phyloP scores from a whole-genome alignment of 176 grass and related monocot genomes.

The Rhynchospora pubera region DNA sequence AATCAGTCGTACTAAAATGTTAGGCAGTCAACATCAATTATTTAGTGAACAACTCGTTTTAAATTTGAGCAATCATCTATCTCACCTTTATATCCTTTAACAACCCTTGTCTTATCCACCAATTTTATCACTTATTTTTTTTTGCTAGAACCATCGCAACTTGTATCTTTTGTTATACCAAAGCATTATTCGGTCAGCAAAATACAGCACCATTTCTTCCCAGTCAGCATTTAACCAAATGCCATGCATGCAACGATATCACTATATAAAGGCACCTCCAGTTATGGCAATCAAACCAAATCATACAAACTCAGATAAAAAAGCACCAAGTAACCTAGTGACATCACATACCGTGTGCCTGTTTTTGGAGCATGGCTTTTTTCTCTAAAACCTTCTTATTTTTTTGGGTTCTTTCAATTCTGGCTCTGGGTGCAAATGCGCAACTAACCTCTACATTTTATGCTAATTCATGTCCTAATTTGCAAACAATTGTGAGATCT shows the following conservation, averaged over 20 bases:
- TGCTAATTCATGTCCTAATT: conserved; percentile 37
- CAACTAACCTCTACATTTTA: conserved; percentile 66
- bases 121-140: not conserved
- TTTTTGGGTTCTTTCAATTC: conserved; percentile 17
- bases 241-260: not conserved
- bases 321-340: not conserved
- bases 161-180: conserved; percentile 7
- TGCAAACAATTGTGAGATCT: conserved; percentile 41
- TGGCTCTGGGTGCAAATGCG: conserved; percentile 10
- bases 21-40: conserved; percentile 11
- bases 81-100: not conserved
- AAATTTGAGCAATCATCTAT: conserved; percentile 21
- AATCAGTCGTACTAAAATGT: not conserved
- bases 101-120: not conserved
- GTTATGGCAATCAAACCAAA: not conserved
- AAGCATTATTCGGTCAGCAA: conserved; percentile 4
- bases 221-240: not conserved
- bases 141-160: conserved; percentile 10
- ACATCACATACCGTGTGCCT: not conserved
- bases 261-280: conserved; percentile 17
- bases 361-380: conserved; percentile 22
- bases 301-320: not conserved
- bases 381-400: conserved; percentile 6
- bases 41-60: conserved; percentile 1
- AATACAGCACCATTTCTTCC: conserved; percentile 5